Conservation (phyloP, 257 asterid genomes). For the Anisodus tanguticus region DNA sequence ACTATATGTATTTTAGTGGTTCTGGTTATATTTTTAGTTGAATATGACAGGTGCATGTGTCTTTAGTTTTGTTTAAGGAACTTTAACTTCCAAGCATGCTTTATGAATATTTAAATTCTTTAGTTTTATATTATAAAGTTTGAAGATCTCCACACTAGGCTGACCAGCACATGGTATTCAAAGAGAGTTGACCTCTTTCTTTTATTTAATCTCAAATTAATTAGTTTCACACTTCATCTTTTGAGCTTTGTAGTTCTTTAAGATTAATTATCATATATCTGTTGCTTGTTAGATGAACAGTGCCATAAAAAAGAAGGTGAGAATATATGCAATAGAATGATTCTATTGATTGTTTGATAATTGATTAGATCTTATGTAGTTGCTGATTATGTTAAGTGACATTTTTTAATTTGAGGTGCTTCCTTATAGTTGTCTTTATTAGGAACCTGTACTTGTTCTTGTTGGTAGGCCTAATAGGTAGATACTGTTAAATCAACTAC, state of each 20-base stretch:
- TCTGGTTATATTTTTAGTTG: constrained; percentile 38
- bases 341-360: constrained; percentile 23
- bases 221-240: constrained; percentile 21
- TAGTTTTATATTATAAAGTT: constrained; percentile 40
- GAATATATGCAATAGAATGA: constrained; percentile 35
- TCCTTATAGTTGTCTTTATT: constrained; percentile 52
- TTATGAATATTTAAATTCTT: constrained; percentile 33
- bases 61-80: constrained; percentile 51
- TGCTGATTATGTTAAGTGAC: constrained; percentile 46
- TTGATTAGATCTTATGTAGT: constrained; percentile 23
- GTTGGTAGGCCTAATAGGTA: constrained; percentile 54
- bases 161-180: constrained; percentile 62
- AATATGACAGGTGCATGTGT: constrained; percentile 57
- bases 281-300: not conserved
- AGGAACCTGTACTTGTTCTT: constrained; percentile 37
- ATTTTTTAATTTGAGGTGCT: constrained; percentile 55
- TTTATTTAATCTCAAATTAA: constrained; percentile 33
- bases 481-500: constrained; percentile 32
- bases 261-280: not conserved
- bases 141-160: constrained; percentile 56
- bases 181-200: constrained; percentile 49
- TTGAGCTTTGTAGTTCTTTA: constrained; percentile 22
- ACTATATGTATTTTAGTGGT: constrained; percentile 32
- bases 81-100: constrained; percentile 48
- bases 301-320: constrained; percentile 26